These are phyloP conservation scores for Melampsora americana DNA, from an alignment of 1,284 basidiomycete genomes.

Conservation along the genomic window DNA sequence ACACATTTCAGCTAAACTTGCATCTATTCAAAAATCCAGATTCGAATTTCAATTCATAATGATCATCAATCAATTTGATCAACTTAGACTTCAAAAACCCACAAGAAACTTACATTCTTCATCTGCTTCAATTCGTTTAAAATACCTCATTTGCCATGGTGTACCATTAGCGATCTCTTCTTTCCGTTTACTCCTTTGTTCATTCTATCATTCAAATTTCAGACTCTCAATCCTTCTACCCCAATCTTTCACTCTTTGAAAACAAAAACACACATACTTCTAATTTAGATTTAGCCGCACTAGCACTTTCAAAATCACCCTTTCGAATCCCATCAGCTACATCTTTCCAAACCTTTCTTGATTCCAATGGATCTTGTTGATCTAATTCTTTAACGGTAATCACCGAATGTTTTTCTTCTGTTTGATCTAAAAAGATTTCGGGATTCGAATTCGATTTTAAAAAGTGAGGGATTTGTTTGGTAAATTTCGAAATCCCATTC, in stretches of 20 bases:
- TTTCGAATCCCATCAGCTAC: slow-evolving; percentile 87
- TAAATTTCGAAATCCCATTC: slow-evolving; percentile 66
- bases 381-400: slow-evolving; percentile 62
- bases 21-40: slow-evolving; percentile 2
- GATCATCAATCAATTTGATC: neutral
- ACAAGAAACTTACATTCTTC: slow-evolving; percentile 50
- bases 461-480: slow-evolving; percentile 47
- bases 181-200: slow-evolving; percentile 80
- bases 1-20: slow-evolving; percentile 27
- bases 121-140: slow-evolving; percentile 53
- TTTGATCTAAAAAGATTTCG: slow-evolving; percentile 59
- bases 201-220: slow-evolving; percentile 62
- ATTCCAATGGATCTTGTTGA: slow-evolving; percentile 78
- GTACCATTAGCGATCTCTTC: slow-evolving; percentile 73
- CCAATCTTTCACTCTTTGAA: neutral
- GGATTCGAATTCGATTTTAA: slow-evolving; percentile 48
- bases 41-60: no score
- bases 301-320: slow-evolving; percentile 87
- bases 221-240: neutral
- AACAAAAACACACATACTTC: slow-evolving; percentile 63
- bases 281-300: slow-evolving; percentile 81
- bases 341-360: slow-evolving; percentile 75
- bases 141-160: slow-evolving; percentile 62
- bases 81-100: neutral
- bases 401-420: slow-evolving; percentile 65